Conservation (phyloP, 805 yeast genomes). For the Saccharomycopsis sp. region DNA sequence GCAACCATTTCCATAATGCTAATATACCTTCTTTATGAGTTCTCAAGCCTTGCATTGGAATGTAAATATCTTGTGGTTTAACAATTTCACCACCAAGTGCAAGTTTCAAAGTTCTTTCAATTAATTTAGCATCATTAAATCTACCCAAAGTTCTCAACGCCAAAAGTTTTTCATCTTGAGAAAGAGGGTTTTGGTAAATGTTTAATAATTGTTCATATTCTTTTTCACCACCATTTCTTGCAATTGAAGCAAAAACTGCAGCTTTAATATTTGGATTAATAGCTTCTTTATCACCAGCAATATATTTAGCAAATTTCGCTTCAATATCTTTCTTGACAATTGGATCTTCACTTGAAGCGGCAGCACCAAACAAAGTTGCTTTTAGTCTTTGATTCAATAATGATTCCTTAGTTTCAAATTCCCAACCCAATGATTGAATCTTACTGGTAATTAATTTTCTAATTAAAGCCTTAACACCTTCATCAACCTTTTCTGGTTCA, state of each 20-base stretch:
- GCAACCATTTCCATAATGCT: conserved; percentile 68
- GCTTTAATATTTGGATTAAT: conserved; percentile 70
- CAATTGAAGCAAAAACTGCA: conserved; percentile 58
- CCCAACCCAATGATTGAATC: conserved; percentile 56
- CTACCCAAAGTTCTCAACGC: conserved; percentile 67
- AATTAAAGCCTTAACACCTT: conserved; percentile 45
- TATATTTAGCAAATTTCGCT: conserved; percentile 44
- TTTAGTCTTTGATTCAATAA: conserved; percentile 62
- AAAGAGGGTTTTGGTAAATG: conserved; percentile 53
- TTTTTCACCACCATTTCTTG: conserved; percentile 52
- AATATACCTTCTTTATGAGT: conserved; percentile 57
- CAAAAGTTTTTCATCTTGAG: conserved; percentile 59
- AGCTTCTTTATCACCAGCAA: conserved; percentile 58
- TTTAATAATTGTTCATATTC: conserved; percentile 57
- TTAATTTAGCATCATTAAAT: conserved; percentile 44
- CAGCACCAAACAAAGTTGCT: conserved; percentile 52
- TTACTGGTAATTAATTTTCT: conserved; percentile 50
- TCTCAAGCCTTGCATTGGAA: conserved; percentile 71
- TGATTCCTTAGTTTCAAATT: conserved; percentile 46
- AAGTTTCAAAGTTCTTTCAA: conserved; percentile 48
- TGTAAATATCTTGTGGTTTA: conserved; percentile 63
- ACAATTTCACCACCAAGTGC: conserved; percentile 53
- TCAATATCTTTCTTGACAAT: conserved; percentile 40
- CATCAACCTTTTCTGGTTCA: conserved; percentile 39
- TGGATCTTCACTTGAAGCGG: conserved; percentile 46